phyloP scores from a whole-genome alignment of 352 stramenopile genomes.

The Pythium utonaiense region DNA sequence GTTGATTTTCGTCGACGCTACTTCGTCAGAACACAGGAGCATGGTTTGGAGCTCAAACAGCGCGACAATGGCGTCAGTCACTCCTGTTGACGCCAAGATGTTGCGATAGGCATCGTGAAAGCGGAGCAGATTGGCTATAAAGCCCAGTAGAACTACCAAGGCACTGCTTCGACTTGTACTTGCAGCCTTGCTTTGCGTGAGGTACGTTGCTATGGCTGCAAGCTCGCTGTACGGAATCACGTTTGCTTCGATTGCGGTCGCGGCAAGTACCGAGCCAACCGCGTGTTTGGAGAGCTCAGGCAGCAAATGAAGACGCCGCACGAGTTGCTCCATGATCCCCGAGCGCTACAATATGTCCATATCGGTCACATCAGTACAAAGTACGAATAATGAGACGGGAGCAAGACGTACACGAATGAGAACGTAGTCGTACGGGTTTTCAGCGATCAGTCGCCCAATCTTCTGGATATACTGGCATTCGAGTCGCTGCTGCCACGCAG shows the following conservation, averaged over 20 bases:
- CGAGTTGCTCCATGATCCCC: conserved; percentile 32
- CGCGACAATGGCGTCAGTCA: conserved; percentile 33
- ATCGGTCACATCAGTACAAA: not conserved
- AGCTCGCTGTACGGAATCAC: conserved; percentile 58
- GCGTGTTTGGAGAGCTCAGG: conserved; percentile 47
- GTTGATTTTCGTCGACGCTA: conserved; percentile 35
- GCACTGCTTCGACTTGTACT: conserved; percentile 6
- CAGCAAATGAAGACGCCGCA: conserved; percentile 42
- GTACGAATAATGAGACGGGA: not conserved
- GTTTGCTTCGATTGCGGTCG: conserved; percentile 50
- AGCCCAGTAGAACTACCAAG: conserved; percentile 33
- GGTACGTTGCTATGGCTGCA: conserved; percentile 28
- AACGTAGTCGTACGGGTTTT: conserved; percentile 47
- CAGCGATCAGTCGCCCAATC: conserved; percentile 41
- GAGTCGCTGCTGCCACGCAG: conserved; percentile 19
- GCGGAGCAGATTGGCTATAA: conserved; percentile 25
- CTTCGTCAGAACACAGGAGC: conserved; percentile 22
- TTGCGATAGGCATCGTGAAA: conserved; percentile 42
- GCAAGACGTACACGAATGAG: conserved; percentile 42
- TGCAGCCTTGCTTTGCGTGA: conserved; percentile 27
- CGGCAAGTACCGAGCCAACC: conserved; percentile 50
- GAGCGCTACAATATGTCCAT: conserved; percentile 33
- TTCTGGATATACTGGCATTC: conserved; percentile 50
- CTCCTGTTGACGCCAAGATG: conserved; percentile 35
- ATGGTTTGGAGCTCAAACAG: conserved; percentile 45